Base-by-base conservation (phyloP, 2,329 filamentous ascomycete species). In the Rutstroemia sp. region DNA sequence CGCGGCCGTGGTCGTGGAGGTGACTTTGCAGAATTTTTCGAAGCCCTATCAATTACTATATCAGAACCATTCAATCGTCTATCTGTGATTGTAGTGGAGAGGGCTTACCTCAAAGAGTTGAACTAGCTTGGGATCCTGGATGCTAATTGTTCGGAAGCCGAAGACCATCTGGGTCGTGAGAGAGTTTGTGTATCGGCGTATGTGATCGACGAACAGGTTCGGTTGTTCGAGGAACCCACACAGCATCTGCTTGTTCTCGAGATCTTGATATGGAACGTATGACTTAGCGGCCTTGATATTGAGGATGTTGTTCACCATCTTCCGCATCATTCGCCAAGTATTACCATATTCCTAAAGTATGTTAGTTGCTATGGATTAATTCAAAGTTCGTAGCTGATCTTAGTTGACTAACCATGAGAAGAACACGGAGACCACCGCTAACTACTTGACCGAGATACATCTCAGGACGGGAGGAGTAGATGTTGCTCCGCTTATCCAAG, bases 201-300 rank as follows among this genome's bases (percentile, higher is more conserved):
- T 72, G 60, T 78, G 75, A 30, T 69, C 55, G 73, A 78, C 75
- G 48, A 73, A 70, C 16, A 74, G 56, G 37, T 72, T 67, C 0
- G 76, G 76, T 1, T 67, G 56, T 1, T 69, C 52, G 8, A 75
- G 58, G 56, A 74, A 73, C 58, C 79, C 77, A 4, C 67, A 61
- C 3, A 80, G 57, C 69, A 80, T 72, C 61, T 79, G 75, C 8
- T 66, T 68, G 1, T 72, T 73, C 62, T 81, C 78, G 0, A 78
- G 77, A 48, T 79, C 68, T 45, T 74, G 70, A 1, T 79, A 58
- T 0, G 66, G 58, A 3, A 75, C 52, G 57, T 80, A 63, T 7
- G 50, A 44, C 21, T 50, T 54, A 2, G 61, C 51, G 12, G 52
- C 46, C 3, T 25, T 23, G 17, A 60, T 51, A 47, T 62, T 62